Evolutionary conservation across 495 filamentous ascomycete species (phyloP).

Genomic region (Lentithecium fluviatile): DNA sequence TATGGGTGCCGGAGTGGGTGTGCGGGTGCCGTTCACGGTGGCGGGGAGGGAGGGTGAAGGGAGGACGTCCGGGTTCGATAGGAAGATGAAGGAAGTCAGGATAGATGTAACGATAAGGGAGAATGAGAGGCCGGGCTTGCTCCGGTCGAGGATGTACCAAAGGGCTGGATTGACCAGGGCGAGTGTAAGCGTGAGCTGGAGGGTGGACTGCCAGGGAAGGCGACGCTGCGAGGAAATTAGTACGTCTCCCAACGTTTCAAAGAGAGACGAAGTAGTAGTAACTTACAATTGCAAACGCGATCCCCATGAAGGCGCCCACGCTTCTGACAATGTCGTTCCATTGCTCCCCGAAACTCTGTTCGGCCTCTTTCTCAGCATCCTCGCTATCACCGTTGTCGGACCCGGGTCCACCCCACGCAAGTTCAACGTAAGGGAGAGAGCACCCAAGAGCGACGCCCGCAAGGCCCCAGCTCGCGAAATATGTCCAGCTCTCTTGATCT

Average conservation of each 20-base stretch:
- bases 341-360: slow-evolving; percentile 52
- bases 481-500: slow-evolving; percentile 60
- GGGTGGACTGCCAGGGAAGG: slow-evolving; percentile 88
- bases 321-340: slow-evolving; percentile 83
- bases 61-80: slow-evolving; percentile 72
- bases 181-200: slow-evolving; percentile 87
- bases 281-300: slow-evolving; percentile 92
- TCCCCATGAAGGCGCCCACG: slow-evolving; percentile 90
- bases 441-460: slow-evolving; percentile 74
- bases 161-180: slow-evolving; percentile 90
- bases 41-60: slow-evolving; percentile 55
- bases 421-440: slow-evolving; percentile 81
- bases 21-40: slow-evolving; percentile 19
- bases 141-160: slow-evolving; percentile 95
- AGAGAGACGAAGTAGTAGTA: not conserved
- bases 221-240: slow-evolving; percentile 57
- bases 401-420: slow-evolving; percentile 50
- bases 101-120: slow-evolving; percentile 66
- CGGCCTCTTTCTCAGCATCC: slow-evolving; percentile 20
- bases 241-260: not conserved
- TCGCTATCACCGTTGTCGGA: slow-evolving; percentile 18
- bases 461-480: slow-evolving; percentile 76
- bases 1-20: slow-evolving; percentile 2
- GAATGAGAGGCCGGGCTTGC: slow-evolving; percentile 76
- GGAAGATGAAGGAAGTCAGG: slow-evolving; percentile 70